These are phyloP conservation scores for Lablab purpureus DNA, from an alignment of 306 rosid species.

Conservation along the genomic window DNA sequence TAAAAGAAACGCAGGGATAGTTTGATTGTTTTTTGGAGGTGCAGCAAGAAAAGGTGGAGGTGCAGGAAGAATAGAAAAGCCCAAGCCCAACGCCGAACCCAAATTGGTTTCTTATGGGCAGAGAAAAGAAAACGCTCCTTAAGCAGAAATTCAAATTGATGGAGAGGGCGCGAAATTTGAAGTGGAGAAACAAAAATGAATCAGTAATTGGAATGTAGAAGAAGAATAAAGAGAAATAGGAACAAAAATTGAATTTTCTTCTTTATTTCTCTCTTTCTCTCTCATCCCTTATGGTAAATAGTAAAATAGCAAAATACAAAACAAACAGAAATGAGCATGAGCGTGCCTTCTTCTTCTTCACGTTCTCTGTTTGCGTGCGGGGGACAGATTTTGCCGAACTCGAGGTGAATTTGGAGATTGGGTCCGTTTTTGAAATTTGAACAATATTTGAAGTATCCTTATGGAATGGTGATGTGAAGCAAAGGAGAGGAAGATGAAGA, in stretches of 20 bases:
- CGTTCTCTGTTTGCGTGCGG: slow-evolving; percentile 32
- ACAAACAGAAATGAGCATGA: not conserved
- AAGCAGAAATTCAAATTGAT: slow-evolving; percentile 2
- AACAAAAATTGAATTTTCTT: not conserved
- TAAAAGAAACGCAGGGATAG: too few species aligned
- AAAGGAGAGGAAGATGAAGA: slow-evolving; percentile 57
- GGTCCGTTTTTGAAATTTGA: slow-evolving; percentile 6
- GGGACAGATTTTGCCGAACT: slow-evolving; percentile 1
- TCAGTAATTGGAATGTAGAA: not conserved
- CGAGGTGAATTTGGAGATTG: slow-evolving; percentile 2
- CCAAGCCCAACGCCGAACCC: too few species aligned
- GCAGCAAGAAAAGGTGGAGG: too few species aligned
- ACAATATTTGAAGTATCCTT: not conserved
- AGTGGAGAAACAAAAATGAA: not conserved
- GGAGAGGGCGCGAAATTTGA: slow-evolving; percentile 33
- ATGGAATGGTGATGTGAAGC: not conserved
- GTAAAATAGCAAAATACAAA: too few species aligned
- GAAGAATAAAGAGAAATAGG: not conserved
- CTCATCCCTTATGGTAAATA: too few species aligned
- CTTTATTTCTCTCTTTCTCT: not conserved
- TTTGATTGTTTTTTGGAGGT: too few species aligned
- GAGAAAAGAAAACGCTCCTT: too few species aligned
- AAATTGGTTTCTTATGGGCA: not conserved
- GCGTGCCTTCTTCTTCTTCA: not conserved
- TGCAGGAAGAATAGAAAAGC: too few species aligned